phyloP scores from a whole-genome alignment of 495 filamentous ascomycete genomes.

The Xylaria longipes region DNA sequence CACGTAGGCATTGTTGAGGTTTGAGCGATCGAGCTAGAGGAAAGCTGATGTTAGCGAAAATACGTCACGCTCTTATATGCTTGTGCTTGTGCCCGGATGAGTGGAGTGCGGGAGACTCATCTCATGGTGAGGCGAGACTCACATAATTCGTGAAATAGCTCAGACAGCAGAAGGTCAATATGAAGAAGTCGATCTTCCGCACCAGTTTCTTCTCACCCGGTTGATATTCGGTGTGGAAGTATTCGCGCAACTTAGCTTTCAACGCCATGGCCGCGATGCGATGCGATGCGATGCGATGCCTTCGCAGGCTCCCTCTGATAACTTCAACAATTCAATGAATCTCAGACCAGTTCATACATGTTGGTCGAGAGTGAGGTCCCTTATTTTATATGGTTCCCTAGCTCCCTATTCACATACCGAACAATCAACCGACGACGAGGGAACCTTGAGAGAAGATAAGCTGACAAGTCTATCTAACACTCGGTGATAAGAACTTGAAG shows the following conservation, averaged over 20 bases:
- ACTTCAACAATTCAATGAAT: not conserved
- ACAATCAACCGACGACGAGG: not conserved
- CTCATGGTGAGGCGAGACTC: conserved; percentile 22
- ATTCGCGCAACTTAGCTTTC: conserved; percentile 35
- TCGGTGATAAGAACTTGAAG: conserved; percentile 9
- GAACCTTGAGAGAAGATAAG: not conserved
- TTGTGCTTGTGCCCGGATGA: conserved; percentile 30
- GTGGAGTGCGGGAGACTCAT: not conserved
- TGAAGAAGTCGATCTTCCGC: conserved; percentile 69
- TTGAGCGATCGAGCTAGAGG: conserved; percentile 59
- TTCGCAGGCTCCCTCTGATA: not conserved
- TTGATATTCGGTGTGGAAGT: conserved; percentile 43
- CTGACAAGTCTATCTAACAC: not conserved
- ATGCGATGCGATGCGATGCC: not conserved
- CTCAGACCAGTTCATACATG: not conserved
- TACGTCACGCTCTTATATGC: conserved; percentile 5
- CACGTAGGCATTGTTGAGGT: conserved; percentile 69
- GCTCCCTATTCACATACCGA: not conserved
- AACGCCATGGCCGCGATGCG: conserved; percentile 28
- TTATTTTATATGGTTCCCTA: not conserved
- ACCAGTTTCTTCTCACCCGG: conserved; percentile 56
- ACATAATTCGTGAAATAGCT: conserved; percentile 60
- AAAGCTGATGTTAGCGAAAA: not conserved
- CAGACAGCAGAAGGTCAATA: conserved; percentile 68
- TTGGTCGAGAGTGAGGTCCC: not conserved